Evolutionary conservation across 1,284 basidiomycete genomes (phyloP).

Genomic region (Malassezia obtusa): DNA sequence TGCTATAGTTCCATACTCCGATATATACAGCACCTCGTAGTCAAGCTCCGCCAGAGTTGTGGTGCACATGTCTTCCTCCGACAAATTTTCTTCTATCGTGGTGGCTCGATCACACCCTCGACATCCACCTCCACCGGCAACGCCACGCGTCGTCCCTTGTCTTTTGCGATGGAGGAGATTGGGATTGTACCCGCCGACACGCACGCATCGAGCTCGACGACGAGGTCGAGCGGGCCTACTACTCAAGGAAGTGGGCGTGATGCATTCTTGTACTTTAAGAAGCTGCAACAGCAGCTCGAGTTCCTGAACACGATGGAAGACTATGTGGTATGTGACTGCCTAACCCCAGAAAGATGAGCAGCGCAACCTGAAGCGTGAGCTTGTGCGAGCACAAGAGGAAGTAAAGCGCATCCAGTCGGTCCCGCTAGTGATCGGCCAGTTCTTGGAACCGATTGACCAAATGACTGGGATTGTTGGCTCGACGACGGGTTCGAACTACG

Average conservation of each 20-base stretch:
- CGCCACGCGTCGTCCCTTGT: slow-evolving; percentile 3
- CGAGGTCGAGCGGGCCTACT: not conserved
- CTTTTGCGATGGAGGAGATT: slow-evolving; percentile 39
- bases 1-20: too few species aligned
- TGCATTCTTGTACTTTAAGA: slow-evolving; percentile 41
- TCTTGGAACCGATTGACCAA: slow-evolving; percentile 97
- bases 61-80: too few species aligned
- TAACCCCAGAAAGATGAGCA: slow-evolving; percentile 74
- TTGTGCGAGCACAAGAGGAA: slow-evolving; percentile 96
- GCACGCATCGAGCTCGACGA: slow-evolving; percentile 4
- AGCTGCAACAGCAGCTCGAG: slow-evolving; percentile 47
- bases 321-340: slow-evolving; percentile 58
- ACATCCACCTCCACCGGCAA: slow-evolving; percentile 3
- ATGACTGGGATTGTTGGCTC: slow-evolving; percentile 94
- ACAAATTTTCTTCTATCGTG: too few species aligned
- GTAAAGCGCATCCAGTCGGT: slow-evolving; percentile 99
- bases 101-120: not conserved
- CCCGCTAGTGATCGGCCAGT: slow-evolving; percentile 98
- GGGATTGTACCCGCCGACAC: slow-evolving; percentile 23
- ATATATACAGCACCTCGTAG: too few species aligned
- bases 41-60: too few species aligned
- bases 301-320: slow-evolving; percentile 50
- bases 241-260: not conserved
- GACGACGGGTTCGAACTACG: slow-evolving; percentile 96
- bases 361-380: slow-evolving; percentile 90